phyloP scores from a whole-genome alignment of 2,329 filamentous ascomycete genomes.

The Aspergillus bombycis region DNA sequence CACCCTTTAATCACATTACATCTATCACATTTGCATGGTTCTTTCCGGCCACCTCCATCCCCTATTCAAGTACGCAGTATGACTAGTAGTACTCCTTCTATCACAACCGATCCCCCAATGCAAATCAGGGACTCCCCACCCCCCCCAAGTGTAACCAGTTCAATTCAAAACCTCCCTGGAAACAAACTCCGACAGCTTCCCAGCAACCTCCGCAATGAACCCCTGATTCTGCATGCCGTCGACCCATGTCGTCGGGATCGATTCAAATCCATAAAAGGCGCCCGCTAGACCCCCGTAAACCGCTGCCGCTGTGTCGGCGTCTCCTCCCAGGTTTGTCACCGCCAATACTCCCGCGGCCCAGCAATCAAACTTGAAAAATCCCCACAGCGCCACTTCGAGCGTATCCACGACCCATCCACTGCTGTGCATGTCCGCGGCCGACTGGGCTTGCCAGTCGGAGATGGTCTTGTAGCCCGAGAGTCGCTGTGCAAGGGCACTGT shows the following conservation, averaged over 20 bases:
- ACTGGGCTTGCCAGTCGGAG: slow-evolving; percentile 30
- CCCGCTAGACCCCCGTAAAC: slow-evolving; percentile 50
- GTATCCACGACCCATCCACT: slow-evolving; percentile 49
- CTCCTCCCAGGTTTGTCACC: slow-evolving; percentile 48
- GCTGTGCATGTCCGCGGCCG: slow-evolving; percentile 32
- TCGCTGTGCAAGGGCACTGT: slow-evolving; percentile 13
- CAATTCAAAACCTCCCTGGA: not conserved
- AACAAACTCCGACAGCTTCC: not conserved
- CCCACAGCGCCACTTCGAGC: slow-evolving; percentile 48
- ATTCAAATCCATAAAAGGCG: slow-evolving; percentile 43
- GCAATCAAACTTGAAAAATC: slow-evolving; percentile 42
- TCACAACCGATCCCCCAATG: not conserved
- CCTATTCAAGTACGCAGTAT: not conserved
- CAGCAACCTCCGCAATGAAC: slow-evolving; percentile 18
- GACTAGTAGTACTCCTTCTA: not conserved
- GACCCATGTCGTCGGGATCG: slow-evolving; percentile 37
- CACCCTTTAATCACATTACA: not conserved
- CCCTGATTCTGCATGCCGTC: slow-evolving; percentile 28
- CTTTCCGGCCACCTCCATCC: not conserved
- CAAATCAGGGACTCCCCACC: not conserved
- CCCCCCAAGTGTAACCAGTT: not conserved
- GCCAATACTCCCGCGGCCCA: slow-evolving; percentile 44
- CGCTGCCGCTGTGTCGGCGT: slow-evolving; percentile 50
- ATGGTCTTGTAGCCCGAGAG: slow-evolving; percentile 20
- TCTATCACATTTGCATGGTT: not conserved